These are phyloP conservation scores for Lactarius psammicola DNA, from an alignment of 768 basidiomycete species.

Conservation along the genomic window DNA sequence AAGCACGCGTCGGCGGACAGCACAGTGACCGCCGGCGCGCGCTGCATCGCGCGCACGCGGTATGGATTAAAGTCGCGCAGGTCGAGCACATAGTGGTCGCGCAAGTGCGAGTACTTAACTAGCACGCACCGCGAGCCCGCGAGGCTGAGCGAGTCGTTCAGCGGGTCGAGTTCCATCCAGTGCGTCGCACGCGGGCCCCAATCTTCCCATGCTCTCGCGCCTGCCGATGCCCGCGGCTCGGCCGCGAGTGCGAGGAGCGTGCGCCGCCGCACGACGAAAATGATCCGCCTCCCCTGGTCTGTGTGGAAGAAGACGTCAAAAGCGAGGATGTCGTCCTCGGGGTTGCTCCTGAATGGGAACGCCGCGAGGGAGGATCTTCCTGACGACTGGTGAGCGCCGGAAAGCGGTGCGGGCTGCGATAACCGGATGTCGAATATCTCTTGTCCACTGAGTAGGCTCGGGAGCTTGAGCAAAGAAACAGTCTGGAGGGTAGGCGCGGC, in stretches of 20 bases:
- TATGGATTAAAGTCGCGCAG: conserved; percentile 21
- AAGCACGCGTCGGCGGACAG: conserved; percentile 19
- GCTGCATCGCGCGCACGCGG: neutral
- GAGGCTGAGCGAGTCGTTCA: conserved; percentile 20
- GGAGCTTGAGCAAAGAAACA: conserved; percentile 9
- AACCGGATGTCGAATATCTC: conserved; percentile 9
- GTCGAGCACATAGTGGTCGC: conserved; percentile 13
- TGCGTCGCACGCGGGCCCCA: conserved; percentile 24
- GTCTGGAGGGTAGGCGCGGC: conserved; percentile 5
- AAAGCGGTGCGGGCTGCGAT: conserved; percentile 12
- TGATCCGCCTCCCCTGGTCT: conserved; percentile 14
- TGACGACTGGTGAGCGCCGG: neutral
- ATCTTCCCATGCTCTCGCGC: conserved; percentile 11
- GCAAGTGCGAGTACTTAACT: conserved; percentile 21
- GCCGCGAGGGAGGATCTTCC: neutral
- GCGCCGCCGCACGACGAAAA: conserved; percentile 16
- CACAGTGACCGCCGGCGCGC: neutral
- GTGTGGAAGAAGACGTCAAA: conserved; percentile 3
- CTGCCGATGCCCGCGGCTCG: neutral
- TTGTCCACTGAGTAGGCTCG: conserved; percentile 3
- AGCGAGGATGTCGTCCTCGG: conserved; percentile 17
- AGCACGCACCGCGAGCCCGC: conserved; percentile 22
- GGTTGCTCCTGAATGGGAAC: conserved; percentile 19
- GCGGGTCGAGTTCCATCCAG: conserved; percentile 23
- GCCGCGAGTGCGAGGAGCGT: conserved; percentile 14